These are phyloP conservation scores for Rusavskia elegans DNA, from an alignment of 495 filamentous ascomycete species.

Conservation along the genomic window DNA sequence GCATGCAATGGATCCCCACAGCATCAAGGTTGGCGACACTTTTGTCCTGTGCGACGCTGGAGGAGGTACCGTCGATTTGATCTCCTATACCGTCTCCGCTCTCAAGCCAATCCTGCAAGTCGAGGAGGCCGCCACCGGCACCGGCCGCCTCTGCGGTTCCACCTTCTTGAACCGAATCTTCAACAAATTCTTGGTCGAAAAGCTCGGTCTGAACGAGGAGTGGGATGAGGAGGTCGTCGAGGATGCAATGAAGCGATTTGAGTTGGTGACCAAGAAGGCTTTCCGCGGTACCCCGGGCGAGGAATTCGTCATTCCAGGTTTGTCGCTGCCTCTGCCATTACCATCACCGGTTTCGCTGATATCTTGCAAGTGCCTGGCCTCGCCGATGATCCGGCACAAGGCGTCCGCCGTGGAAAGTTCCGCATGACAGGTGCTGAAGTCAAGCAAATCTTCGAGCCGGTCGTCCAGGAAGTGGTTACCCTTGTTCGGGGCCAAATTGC, in stretches of 20 bases:
- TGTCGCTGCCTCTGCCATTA: neutral
- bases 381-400: conserved; percentile 31
- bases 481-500: conserved; percentile 46
- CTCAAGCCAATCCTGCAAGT: conserved; percentile 29
- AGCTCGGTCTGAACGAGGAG: conserved; percentile 42
- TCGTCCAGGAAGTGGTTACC: conserved; percentile 44
- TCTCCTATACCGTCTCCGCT: conserved; percentile 27
- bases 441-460: conserved; percentile 49
- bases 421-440: conserved; percentile 43
- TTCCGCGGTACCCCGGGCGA: conserved; percentile 8
- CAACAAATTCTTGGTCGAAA: conserved; percentile 44
- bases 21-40: conserved; percentile 46
- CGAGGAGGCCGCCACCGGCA: conserved; percentile 49
- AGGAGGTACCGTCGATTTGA: conserved; percentile 62
- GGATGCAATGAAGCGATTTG: conserved; percentile 16
- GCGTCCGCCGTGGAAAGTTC: conserved; percentile 48
- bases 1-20: conserved; percentile 48
- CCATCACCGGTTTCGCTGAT: neutral
- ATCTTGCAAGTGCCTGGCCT: conserved; percentile 11
- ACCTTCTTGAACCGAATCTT: conserved; percentile 57
- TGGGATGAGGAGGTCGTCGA: conserved; percentile 43
- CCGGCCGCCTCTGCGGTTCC: conserved; percentile 49
- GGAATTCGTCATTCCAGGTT: conserved; percentile 11
- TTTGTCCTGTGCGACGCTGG: conserved; percentile 65
- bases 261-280: conserved; percentile 6